A percentile compares a stretch with the other conserved stretches of the same genome.
phyloP scores from a whole-genome alignment of 2,329 filamentous ascomycete genomes.

The Endocalyx cinctus region DNA sequence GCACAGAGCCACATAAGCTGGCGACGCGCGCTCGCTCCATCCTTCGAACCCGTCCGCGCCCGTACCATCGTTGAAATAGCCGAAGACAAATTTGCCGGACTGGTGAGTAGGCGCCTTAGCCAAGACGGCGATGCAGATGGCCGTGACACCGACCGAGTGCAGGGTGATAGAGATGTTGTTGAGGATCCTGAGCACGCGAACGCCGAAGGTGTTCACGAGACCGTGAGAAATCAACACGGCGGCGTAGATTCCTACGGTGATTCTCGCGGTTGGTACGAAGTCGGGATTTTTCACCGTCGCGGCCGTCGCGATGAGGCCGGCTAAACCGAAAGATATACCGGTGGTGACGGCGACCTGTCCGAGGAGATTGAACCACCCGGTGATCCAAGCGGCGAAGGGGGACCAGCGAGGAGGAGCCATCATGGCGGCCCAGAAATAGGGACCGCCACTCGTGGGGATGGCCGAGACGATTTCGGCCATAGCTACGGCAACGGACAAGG shows the following conservation, averaged over 20 bases:
- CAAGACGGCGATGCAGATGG: conserved; percentile 46
- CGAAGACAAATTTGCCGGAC: conserved; percentile 61
- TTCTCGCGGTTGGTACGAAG: conserved; percentile 62
- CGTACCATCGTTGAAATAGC: conserved; percentile 62
- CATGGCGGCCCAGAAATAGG: conserved; percentile 70
- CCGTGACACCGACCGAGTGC: conserved; percentile 59
- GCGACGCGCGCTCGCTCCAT: conserved; percentile 52
- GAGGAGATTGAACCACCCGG: conserved; percentile 67
- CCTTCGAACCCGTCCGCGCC: conserved; percentile 62
- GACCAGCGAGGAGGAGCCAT: conserved; percentile 61
- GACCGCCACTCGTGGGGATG: conserved; percentile 63
- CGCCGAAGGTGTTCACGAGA: conserved; percentile 59
- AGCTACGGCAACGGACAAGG: conserved; percentile 58
- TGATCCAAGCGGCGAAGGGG: conserved; percentile 63
- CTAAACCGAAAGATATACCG: conserved; percentile 67
- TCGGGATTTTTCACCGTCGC: conserved; percentile 68
- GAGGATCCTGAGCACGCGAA: conserved; percentile 58
- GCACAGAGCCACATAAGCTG: conserved; percentile 64
- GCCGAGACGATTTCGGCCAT: conserved; percentile 67
- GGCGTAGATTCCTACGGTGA: conserved; percentile 69
- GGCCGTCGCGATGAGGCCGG: conserved; percentile 60
- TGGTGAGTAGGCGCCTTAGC: conserved; percentile 54
- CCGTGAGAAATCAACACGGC: conserved; percentile 64
- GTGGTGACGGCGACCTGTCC: conserved; percentile 66
- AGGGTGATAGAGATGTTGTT: conserved; percentile 72